phyloP scores from a whole-genome alignment of 2,329 filamentous ascomycete species.

The Alternaria gaisen region DNA sequence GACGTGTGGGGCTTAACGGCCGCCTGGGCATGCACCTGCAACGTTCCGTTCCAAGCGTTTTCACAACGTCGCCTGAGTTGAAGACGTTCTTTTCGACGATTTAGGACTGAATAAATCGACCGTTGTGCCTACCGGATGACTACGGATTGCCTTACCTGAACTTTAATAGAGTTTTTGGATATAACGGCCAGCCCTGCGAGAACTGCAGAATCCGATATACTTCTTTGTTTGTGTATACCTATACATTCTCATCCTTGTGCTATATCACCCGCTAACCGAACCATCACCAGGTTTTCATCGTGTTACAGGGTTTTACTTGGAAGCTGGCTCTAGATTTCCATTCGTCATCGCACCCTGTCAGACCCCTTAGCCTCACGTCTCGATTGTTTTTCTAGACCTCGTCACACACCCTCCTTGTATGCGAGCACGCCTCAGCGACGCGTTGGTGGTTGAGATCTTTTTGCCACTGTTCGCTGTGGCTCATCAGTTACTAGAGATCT shows the following conservation, averaged over 20 bases:
- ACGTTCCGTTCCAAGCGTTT: conserved; percentile 15
- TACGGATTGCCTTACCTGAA: conserved; percentile 1
- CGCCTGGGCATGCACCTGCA: conserved; percentile 15
- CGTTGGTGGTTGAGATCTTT: conserved; percentile 17
- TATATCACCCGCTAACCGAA: conserved; percentile 35
- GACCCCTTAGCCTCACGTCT: conserved; percentile 23
- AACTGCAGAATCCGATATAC: background rate
- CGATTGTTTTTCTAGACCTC: conserved; percentile 14
- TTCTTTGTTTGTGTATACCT: conserved; percentile 7
- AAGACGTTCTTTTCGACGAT: background rate
- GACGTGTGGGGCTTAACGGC: conserved; percentile 18
- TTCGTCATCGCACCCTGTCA: conserved; percentile 26
- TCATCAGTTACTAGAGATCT: conserved; percentile 6
- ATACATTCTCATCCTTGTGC: conserved; percentile 34
- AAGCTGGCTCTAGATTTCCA: conserved; percentile 18
- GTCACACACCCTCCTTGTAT: conserved; percentile 35
- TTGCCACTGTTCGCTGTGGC: conserved; percentile 29
- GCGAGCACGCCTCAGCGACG: conserved; percentile 35
- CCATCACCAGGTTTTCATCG: conserved; percentile 16
- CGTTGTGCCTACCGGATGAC: background rate
- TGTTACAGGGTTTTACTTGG: conserved; percentile 14
- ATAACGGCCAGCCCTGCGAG: background rate
- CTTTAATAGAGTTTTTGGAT: background rate
- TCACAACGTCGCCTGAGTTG: conserved; percentile 11
- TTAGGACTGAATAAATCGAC: background rate